Evolutionary conservation across 176 grass and related monocot species (phyloP), one percentile per base, ranked within the genome.

Genomic region (Juncus inflexus): DNA sequence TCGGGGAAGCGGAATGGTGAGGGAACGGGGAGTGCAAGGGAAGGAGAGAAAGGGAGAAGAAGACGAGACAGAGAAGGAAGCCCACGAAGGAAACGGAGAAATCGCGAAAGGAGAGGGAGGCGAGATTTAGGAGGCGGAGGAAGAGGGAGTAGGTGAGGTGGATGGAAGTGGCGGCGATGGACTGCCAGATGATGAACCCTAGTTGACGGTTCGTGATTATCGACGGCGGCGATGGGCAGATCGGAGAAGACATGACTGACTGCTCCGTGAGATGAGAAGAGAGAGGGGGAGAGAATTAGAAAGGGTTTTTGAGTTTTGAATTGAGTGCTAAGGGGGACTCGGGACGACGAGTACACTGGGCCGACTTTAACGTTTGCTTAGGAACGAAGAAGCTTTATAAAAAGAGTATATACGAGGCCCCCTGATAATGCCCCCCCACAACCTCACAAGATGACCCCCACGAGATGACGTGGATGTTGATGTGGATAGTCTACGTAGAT

Each of bases 151-250:
- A 74, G 40, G 70, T 8, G 9, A 83, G 75, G 74, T 69, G 53
- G 15, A 73, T 12, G 55, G 69, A 39, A 39, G 81, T 55, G 39
- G 81, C 66, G 55, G 75, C 67, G 69, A 83, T 78, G 60, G 81
- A 83, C 12, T 83, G 75, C 81, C 81, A 83, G 12, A 83, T 78
- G 12, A 83, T 62, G 56, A 83, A 78, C 55, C 81, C 81, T 61
- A 83, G 55, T 61, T 68, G 71, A 12, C 81, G 81, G 40, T 74
- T 72, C 55, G 73, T 83, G 60, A 83, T 64, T 0, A 83, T 62
- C 6, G 63, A 61, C 63, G 74, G 63, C 2, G 56, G 43, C 5
- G 57, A 15, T 72, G 78, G 61, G 58, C 11, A 3, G 35, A 61
- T 70, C 28, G 77, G 47, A 6, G 56, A 36, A 53, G 75, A 56